Base-by-base conservation (phyloP, 2,329 filamentous ascomycete genomes). In the Pyrenophora tritici-repentis region DNA sequence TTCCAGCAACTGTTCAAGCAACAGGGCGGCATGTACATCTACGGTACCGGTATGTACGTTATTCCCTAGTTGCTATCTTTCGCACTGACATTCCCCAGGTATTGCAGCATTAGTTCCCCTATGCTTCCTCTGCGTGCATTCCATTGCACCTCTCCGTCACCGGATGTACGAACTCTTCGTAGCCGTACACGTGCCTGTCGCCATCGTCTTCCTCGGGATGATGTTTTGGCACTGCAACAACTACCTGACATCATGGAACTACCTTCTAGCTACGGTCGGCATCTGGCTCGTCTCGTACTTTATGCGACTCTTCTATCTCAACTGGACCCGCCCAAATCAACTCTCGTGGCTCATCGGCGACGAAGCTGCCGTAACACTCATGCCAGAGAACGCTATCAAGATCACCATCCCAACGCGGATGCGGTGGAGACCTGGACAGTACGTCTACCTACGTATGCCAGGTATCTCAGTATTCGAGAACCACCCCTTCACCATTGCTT, bases 221-320 rank as follows among this genome's bases (percentile, higher is more conserved):
- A 81, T 97, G 22, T 96, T 97, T 76, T 97, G 93, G 93, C 93
- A 97, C 73, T 94, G 90, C 65, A 89, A 92, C 74, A 96, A 97
- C 74, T 96, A 89, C 62, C 82, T 97, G 32, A 87, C 86, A 47
- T 96, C 92, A 0, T 97, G 92, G 92, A 80, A 84, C 66, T 97
- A 97, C 67, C 83, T 97, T 2, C 95, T 85, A 66, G 85, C 90
- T 1, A 94, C 90, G 0, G 74, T 92, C 18, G 89, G 77, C 36
- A 90, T 97, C 56, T 94, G 91, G 86, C 76, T 82, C 1, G 62
- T 87, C 5, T 94, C 90, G 44, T 91, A 94, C 68, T 64, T 86
- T 20, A 75, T 87, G 62, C 85, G 93, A 13, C 69, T 96, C 2
- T 90, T 90, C 75, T 96, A 92, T 60, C 82, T 96, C 54, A 97